phyloP scores from a whole-genome alignment of 1,139 yeast genomes.

The Sugiyamaella castrensis region DNA sequence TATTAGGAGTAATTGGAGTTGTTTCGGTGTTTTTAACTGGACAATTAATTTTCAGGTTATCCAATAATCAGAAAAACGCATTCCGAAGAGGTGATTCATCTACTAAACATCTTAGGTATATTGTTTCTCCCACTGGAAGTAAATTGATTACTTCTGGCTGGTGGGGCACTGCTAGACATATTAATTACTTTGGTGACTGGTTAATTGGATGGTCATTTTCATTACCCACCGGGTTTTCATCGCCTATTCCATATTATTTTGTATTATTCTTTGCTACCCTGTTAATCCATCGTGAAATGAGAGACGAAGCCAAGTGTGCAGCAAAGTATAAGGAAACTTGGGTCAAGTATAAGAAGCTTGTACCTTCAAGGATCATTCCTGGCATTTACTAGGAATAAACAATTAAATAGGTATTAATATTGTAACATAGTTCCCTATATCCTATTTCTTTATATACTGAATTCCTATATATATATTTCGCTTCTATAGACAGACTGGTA shows the following conservation, averaged over 20 bases:
- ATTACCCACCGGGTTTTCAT: constrained; percentile 77
- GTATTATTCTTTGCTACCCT: constrained; percentile 77
- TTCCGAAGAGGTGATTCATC: constrained; percentile 76
- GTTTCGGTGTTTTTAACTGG: constrained; percentile 56
- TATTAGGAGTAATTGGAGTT: constrained; percentile 37
- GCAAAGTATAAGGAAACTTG: constrained; percentile 82
- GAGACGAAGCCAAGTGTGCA: constrained; percentile 91
- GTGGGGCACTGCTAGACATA: constrained; percentile 94
- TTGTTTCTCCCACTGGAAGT: constrained; percentile 74
- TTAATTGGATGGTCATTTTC: constrained; percentile 91
- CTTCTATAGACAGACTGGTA: too few species aligned
- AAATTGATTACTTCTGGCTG: constrained; percentile 84
- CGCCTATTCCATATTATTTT: constrained; percentile 85
- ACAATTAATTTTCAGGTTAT: constrained; percentile 73
- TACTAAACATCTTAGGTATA: constrained; percentile 58
- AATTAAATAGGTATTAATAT: background rate
- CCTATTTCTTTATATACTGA: background rate
- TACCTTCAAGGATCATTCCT: constrained; percentile 89
- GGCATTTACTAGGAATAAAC: constrained; percentile 56
- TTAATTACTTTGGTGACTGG: constrained; percentile 96
- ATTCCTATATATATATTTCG: background rate
- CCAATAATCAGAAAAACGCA: constrained; percentile 80
- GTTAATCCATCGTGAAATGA: constrained; percentile 77
- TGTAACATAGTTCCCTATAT: background rate
- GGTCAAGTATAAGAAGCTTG: constrained; percentile 73